A percentile compares a stretch with the other conserved stretches of the same genome.
Conservation (phyloP, 139 green algal genomes). For the Bryopsis sp. region DNA sequence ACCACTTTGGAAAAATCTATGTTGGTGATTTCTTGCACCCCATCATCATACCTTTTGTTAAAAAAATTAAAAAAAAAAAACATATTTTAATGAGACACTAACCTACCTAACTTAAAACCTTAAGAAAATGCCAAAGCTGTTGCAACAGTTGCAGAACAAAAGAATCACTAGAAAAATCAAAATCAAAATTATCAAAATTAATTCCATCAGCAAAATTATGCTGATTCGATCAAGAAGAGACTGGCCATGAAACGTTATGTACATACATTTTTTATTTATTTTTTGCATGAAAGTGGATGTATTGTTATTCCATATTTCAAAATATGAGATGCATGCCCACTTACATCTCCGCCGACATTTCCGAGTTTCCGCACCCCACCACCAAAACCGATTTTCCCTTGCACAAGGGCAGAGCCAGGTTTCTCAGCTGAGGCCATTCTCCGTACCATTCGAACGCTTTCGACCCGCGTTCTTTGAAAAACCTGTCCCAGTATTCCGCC, state of each 20-base stretch:
- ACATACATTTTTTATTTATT: no score
- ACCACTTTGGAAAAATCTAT: constrained; percentile 42
- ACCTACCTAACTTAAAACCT: no score
- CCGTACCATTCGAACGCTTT: constrained; percentile 58
- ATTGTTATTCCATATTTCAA: no score
- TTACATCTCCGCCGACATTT: constrained; percentile 43
- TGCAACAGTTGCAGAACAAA: no score
- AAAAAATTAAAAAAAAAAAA: no score
- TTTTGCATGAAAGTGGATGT: no score
- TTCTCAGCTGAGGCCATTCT: constrained; percentile 30
- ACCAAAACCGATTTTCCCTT: constrained; percentile 25
- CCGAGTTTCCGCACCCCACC: constrained; percentile 51
- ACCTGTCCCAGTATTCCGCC: constrained; percentile 28
- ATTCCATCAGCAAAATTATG: no score
- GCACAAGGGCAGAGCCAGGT: constrained; percentile 18
- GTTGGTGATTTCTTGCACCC: constrained; percentile 38
- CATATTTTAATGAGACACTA: no score
- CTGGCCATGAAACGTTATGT: no score
- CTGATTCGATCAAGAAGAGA: no score
- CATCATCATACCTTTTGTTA: constrained; percentile 39
- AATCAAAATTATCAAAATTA: no score
- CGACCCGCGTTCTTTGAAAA: constrained; percentile 25
- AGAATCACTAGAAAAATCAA: no score
- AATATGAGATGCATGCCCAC: not conserved
- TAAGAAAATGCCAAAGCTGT: not conserved